Base-by-base conservation (phyloP, 257 asterid species). In the Gentiana macrophylla region DNA sequence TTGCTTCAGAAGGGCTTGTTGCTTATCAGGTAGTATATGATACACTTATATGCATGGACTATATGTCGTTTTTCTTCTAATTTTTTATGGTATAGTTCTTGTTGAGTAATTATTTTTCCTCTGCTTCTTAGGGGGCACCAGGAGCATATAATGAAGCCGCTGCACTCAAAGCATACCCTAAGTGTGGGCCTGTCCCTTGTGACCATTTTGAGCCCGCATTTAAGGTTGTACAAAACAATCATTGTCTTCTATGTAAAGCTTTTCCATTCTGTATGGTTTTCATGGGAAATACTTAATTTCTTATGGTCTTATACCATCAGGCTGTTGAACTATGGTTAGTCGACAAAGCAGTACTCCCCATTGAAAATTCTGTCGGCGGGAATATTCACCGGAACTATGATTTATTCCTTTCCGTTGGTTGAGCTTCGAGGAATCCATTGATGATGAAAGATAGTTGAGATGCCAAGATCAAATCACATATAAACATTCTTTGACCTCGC, bases 311-410 rank as follows among this genome's bases (percentile, higher is more conserved):
- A 62, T 57, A 34, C 65, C 88, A 91, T 66, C 96, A n/a, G n/a
- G 97, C 99, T 6, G 94, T 88, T 69, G 97, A 92, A 51, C 63
- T 88, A 71, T 92, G 99, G 99, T 67, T 92, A 68, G 99, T 83
- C 63, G 97, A 92, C 69, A 92, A 77, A 73, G 97, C 99, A 1
- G 93, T 88, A 50, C 94, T 92, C 35, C 98, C 97, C 0, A 84
- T 92, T 6, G 99, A 92, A 75, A 83, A 83, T 74, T 83, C 99
- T 52, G 93, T 92, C 57, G 97, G 89, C 2, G 99, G 97, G 61
- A 92, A 97, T 81, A 86, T 85, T 57, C 99, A 92, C 50, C 86
- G 94, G 41, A 92, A 88, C 66, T 88, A 85, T 47, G 98, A 92
- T 67, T 72, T 83, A 69, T 84, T 85, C 66, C 94, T 92, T 68